Evolutionary conservation across 768 basidiomycete species (phyloP), one percentile per base, ranked within the genome.

Genomic region (Chalciporus chontae): DNA sequence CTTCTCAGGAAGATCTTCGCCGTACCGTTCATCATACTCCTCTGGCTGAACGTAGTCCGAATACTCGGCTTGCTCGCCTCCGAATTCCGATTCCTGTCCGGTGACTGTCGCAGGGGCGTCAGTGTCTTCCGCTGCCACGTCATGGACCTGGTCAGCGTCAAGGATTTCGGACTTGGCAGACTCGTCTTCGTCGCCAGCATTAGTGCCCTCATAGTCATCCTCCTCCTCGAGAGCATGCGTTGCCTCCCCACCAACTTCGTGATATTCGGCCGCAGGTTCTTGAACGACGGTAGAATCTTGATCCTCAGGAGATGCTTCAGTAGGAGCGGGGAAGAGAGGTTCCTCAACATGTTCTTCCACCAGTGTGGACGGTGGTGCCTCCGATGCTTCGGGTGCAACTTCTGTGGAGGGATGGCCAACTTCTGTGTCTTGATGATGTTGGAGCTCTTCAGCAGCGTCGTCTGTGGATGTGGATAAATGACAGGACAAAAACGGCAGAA

Each of bases 11-110:
- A 69, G 59, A 24, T 65, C 68, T 24, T 72, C 73, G 19, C 66
- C 68, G 24, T 66, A 70, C 37, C 53, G 60, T 31, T 70, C 69
- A 21, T 71, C 68, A 47, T 69, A 68, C 19, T 73, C 73, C 43
- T 64, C 69, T 3, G 56, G 49, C 23, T 71, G 65, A 40, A 56
- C 59, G 38, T 66, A 60, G 27, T 71, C 68, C 17, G 62, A 37
- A 40, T 71, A 70, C 45, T 69, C 70, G 6, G 63, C 57, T 10
- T 64, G 68, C 37, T 73, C 69, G 40, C 58, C 70, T 14, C 57
- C 64, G 8, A 55, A 62, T 32, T 60, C 54, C 14, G 44, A 45
- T 18, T 27, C 51, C 1, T 48, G 63, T 8, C 38, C 51, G 3
- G 45, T 43, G 31, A 49, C 41, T 7, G 51, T 47, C 11, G 47